A percentile compares a stretch with the other conserved stretches of the same genome.
phyloP scores from a whole-genome alignment of 352 stramenopile species.

The Elongisporangium senticosum region DNA sequence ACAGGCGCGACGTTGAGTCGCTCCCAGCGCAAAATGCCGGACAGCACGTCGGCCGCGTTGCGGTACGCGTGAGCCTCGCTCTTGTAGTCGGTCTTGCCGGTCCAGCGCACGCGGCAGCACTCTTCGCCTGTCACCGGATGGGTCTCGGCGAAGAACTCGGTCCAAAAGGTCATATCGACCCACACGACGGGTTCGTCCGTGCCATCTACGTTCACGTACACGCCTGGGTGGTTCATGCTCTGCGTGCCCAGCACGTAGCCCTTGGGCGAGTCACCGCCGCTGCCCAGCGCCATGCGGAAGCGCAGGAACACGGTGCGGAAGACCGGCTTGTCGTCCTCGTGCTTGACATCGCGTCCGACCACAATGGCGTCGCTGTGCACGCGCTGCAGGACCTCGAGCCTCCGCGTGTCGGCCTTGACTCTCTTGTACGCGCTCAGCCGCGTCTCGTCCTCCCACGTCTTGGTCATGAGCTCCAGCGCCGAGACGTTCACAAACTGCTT shows the following conservation, averaged over 20 bases:
- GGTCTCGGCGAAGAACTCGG: conserved; percentile 16
- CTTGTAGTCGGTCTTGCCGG: conserved; percentile 26
- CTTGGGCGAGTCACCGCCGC: conserved; percentile 7
- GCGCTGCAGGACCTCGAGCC: conserved; percentile 6
- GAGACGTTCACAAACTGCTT: conserved; percentile 32
- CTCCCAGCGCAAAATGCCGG: conserved; percentile 26
- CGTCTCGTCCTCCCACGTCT: conserved; percentile 37
- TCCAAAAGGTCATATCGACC: conserved; percentile 22
- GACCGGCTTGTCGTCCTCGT: conserved; percentile 2
- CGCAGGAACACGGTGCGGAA: conserved; percentile 8
- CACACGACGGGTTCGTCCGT: conserved; percentile 16
- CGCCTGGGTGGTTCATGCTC: conserved; percentile 27
- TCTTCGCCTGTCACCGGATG: conserved; percentile 10
- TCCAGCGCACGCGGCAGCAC: conserved; percentile 22
- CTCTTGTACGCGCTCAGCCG: conserved; percentile 23
- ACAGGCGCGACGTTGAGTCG: conserved; percentile 17
- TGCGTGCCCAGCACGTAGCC: conserved; percentile 43
- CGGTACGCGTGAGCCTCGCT: conserved; percentile 20
- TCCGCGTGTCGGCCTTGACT: background rate
- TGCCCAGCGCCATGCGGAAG: conserved; percentile 4
- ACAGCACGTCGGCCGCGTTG: conserved; percentile 21
- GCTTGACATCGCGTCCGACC: conserved; percentile 3
- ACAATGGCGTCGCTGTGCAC: conserved; percentile 2
- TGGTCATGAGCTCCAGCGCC: conserved; percentile 34
- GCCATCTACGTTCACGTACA: conserved; percentile 8